A percentile compares a stretch with the other conserved stretches of the same genome.
Evolutionary conservation across 306 rosid genomes (phyloP).

Genomic region (Rosa rugosa): DNA sequence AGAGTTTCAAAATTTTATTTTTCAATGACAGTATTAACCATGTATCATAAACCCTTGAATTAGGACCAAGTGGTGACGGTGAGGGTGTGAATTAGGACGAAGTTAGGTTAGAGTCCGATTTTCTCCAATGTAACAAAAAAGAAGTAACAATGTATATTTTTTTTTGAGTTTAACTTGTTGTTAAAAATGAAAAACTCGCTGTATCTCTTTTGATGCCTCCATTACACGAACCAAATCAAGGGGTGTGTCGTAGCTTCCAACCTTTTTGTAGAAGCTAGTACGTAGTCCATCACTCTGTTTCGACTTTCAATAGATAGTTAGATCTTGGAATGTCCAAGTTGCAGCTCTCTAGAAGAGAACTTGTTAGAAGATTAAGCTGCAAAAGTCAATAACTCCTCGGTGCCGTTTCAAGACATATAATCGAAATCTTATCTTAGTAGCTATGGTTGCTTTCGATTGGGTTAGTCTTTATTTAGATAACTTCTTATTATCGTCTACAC

Average conservation of each 20-base stretch:
- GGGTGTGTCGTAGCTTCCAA: background rate
- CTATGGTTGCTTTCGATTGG: constrained; percentile 14
- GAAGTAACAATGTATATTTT: too few relatives aligned
- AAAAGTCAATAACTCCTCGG: background rate
- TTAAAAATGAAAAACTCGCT: too few relatives aligned
- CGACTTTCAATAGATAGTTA: background rate
- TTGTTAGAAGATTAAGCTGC: background rate
- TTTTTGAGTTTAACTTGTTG: too few relatives aligned
- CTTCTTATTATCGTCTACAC: background rate
- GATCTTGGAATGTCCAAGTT: background rate
- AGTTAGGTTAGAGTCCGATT: too few relatives aligned
- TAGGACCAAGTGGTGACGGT: too few relatives aligned
- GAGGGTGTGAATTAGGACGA: too few relatives aligned
- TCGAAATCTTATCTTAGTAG: constrained; percentile 10
- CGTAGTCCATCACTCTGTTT: background rate
- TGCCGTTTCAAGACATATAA: constrained; percentile 3
- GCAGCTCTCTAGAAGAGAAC: background rate
- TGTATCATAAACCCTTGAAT: too few relatives aligned
- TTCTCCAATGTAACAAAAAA: background rate
- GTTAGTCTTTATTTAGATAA: background rate
- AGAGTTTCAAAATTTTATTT: too few relatives aligned
- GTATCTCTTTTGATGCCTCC: too few relatives aligned
- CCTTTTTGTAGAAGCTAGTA: background rate
- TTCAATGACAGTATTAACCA: too few relatives aligned
- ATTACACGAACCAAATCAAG: too few relatives aligned